Conservation (phyloP, 306 rosid genomes). For the Comarum palustre region DNA sequence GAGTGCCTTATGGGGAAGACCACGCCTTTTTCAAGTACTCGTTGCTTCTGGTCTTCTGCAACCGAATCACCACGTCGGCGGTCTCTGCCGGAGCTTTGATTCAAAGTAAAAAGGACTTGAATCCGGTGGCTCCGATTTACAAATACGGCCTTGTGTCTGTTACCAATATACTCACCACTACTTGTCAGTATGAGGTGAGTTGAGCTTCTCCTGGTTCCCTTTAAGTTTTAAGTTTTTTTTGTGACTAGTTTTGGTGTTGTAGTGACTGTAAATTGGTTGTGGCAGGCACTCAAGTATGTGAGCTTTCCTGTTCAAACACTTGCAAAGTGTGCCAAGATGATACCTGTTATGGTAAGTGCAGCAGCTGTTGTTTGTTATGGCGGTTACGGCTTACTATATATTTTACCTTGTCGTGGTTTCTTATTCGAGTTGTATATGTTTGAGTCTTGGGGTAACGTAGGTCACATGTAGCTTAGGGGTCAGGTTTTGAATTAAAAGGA, state of each 20-base stretch:
- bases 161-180: constrained; percentile 82
- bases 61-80: constrained; percentile 86
- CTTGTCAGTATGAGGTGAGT: constrained; percentile 91
- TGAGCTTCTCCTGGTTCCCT: constrained; percentile 2
- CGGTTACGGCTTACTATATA: background rate
- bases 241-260: background rate
- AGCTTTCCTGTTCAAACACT: constrained; percentile 97
- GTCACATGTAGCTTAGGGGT: background rate
- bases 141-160: constrained; percentile 78
- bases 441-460: too few relatives aligned
- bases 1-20: constrained; percentile 76
- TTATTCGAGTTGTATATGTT: background rate
- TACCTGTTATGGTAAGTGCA: constrained; percentile 90
- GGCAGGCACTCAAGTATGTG: constrained; percentile 98
- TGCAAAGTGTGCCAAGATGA: constrained; percentile 96
- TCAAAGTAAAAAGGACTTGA: constrained; percentile 73
- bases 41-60: constrained; percentile 88
- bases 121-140: constrained; percentile 86
- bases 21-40: constrained; percentile 73
- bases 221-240: background rate
- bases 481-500: background rate
- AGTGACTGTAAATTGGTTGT: constrained; percentile 12
- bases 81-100: constrained; percentile 80
- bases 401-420: background rate
- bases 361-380: background rate